These are phyloP conservation scores for Primulina eburnea DNA, from an alignment of 257 asterid genomes.

Conservation along the genomic window DNA sequence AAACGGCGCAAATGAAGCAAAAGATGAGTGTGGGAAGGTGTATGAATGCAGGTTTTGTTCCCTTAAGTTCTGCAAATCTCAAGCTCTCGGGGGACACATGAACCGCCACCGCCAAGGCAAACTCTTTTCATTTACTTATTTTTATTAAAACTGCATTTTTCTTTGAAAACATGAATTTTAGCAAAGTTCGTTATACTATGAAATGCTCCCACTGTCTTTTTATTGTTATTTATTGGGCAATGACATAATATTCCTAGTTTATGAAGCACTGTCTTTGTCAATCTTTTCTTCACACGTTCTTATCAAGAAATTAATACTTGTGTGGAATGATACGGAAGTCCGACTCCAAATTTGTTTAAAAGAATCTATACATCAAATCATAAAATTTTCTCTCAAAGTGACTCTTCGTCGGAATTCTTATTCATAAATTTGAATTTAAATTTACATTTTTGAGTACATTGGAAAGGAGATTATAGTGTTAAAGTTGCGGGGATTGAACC, in stretches of 20 bases:
- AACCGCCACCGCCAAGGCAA: constrained; percentile 98
- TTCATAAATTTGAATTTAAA: no score
- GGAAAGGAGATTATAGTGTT: no score
- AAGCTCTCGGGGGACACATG: constrained; percentile 99
- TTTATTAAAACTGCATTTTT: background rate
- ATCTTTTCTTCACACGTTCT: constrained; percentile 30
- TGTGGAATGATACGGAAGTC: no score
- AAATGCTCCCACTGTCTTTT: background rate
- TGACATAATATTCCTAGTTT: constrained; percentile 16
- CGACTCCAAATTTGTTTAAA: no score
- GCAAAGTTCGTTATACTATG: constrained; percentile 23
- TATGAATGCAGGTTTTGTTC: constrained; percentile 98
- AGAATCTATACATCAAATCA: no score
- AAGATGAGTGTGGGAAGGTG: constrained; percentile 64
- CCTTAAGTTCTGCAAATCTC: constrained; percentile 97
- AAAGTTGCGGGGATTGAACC: no score
- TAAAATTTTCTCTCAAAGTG: background rate
- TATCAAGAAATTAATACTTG: no score
- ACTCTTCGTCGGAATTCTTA: no score
- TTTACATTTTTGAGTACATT: no score
- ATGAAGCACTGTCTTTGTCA: constrained; percentile 37
- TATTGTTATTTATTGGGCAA: constrained; percentile 15
- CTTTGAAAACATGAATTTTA: constrained; percentile 22
- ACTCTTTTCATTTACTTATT: constrained; percentile 5
- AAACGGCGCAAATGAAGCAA: constrained; percentile 64